Evolutionary conservation across 805 yeast species (phyloP).

Genomic region (Candida tibetensis): DNA sequence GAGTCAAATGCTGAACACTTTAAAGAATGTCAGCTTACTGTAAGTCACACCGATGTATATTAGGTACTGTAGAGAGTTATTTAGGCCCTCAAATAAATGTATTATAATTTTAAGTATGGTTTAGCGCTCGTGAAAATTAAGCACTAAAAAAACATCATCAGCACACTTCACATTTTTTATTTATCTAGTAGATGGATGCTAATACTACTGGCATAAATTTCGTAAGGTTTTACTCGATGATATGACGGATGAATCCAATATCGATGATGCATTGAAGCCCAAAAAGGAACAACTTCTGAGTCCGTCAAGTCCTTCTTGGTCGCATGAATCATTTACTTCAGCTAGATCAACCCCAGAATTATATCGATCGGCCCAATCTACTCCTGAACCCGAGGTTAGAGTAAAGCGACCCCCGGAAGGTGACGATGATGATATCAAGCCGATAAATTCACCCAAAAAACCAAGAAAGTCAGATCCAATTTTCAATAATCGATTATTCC

Average conservation of each 20-base stretch:
- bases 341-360: neutral
- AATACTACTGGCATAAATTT: no score
- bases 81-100: neutral
- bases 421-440: neutral
- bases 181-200: no score
- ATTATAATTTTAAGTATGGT: no score
- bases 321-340: neutral
- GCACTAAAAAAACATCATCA: neutral
- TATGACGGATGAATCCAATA: constrained; percentile 7
- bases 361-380: neutral
- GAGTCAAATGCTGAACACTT: neutral
- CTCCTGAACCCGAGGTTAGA: neutral
- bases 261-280: constrained; percentile 2
- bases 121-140: neutral
- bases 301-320: neutral
- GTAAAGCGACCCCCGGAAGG: neutral
- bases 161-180: neutral
- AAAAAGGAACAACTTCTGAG: neutral
- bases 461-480: neutral
- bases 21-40: neutral
- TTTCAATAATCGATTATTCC: constrained; percentile 14
- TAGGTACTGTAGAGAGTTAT: neutral
- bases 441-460: neutral
- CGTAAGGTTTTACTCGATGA: constrained; percentile 1
- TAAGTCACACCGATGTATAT: neutral